Evolutionary conservation across 2,329 filamentous ascomycete species (phyloP).

Genomic region (Claviceps pusilla): DNA sequence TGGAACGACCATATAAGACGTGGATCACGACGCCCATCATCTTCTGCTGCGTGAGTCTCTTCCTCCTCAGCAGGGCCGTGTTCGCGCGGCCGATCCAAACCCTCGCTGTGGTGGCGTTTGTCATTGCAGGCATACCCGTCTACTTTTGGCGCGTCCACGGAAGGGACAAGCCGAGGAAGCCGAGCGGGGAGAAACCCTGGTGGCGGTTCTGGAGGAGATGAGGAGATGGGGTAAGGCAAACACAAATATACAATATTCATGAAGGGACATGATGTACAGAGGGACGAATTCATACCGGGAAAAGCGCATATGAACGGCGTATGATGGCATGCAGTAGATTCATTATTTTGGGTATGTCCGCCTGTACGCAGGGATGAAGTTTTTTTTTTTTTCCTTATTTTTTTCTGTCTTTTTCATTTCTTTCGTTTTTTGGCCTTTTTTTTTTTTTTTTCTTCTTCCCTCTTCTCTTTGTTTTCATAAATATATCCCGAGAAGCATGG

Average conservation of each 20-base stretch:
- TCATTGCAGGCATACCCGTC: conserved; percentile 67
- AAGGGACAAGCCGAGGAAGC: conserved; percentile 36
- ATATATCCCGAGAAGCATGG: neutral
- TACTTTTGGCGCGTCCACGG: conserved; percentile 76
- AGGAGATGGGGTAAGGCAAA: neutral
- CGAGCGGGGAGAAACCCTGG: conserved; percentile 26
- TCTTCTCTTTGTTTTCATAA: neutral
- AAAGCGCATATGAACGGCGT: too few relatives aligned
- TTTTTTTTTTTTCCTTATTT: neutral
- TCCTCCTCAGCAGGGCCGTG: conserved; percentile 73
- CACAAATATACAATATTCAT: neutral
- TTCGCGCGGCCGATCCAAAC: conserved; percentile 88
- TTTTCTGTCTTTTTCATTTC: neutral
- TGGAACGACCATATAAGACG: conserved; percentile 83
- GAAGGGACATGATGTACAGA: too few relatives aligned
- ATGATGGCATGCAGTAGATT: neutral
- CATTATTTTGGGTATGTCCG: too few relatives aligned
- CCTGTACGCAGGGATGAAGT: neutral
- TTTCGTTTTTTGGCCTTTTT: neutral
- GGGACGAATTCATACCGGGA: too few relatives aligned
- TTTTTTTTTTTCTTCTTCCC: neutral
- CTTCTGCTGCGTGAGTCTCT: conserved; percentile 94
- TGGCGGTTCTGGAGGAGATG: conserved; percentile 45
- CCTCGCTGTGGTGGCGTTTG: conserved; percentile 70
- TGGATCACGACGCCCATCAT: conserved; percentile 97